Evolutionary conservation across 352 stramenopile genomes (phyloP).

Genomic region (Pythium guiyangense): DNA sequence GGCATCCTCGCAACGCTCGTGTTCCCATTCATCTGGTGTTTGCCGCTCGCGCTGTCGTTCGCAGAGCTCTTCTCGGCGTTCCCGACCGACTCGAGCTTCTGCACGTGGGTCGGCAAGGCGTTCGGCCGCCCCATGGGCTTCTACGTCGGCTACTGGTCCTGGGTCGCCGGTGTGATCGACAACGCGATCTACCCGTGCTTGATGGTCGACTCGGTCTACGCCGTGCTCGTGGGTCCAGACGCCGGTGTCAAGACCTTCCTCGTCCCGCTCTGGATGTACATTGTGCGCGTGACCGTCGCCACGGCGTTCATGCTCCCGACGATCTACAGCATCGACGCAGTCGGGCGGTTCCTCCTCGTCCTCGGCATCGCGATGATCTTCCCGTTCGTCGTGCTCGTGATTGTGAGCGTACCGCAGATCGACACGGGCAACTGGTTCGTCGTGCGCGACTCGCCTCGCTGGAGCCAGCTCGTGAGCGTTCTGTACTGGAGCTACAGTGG

Average conservation of each 20-base stretch:
- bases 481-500: slow-evolving; percentile 85
- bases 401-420: slow-evolving; percentile 44
- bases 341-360: slow-evolving; percentile 53
- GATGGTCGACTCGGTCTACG: slow-evolving; percentile 64
- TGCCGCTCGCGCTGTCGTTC: slow-evolving; percentile 62
- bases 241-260: slow-evolving; percentile 31
- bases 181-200: slow-evolving; percentile 84
- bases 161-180: slow-evolving; percentile 77
- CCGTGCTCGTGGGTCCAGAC: slow-evolving; percentile 21
- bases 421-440: slow-evolving; percentile 61
- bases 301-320: slow-evolving; percentile 68
- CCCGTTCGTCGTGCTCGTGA: slow-evolving; percentile 52
- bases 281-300: slow-evolving; percentile 48
- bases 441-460: slow-evolving; percentile 49
- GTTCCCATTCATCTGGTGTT: slow-evolving; percentile 67
- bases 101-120: slow-evolving; percentile 66
- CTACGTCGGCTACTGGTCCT: slow-evolving; percentile 82
- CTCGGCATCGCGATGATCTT: slow-evolving; percentile 64
- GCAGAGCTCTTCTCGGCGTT: slow-evolving; percentile 73
- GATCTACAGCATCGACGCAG: slow-evolving; percentile 60
- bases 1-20: slow-evolving; percentile 54
- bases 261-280: slow-evolving; percentile 47
- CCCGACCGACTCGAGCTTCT: slow-evolving; percentile 68
- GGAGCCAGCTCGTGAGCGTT: slow-evolving; percentile 53
- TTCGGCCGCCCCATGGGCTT: slow-evolving; percentile 78